A percentile compares a stretch with the other conserved stretches of the same genome.
Evolutionary conservation across 345 rosid genomes (phyloP).

Genomic region (Theobroma cacao): DNA sequence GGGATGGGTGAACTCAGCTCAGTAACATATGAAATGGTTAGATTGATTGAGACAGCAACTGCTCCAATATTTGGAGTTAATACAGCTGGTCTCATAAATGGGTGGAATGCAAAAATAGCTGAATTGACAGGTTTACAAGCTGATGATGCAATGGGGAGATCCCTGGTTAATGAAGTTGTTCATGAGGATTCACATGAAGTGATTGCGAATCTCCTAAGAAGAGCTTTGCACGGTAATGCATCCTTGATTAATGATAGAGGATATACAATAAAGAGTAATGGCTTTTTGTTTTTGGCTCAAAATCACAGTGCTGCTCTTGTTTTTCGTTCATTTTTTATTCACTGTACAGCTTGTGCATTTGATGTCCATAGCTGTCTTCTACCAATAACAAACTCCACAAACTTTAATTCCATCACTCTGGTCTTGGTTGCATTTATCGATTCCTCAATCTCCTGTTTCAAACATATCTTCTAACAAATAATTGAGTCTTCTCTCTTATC

Average conservation of each 20-base stretch:
- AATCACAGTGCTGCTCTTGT: background rate
- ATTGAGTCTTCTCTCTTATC: background rate
- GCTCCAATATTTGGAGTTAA: slow-evolving; percentile 88
- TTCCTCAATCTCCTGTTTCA: background rate
- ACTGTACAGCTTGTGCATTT: background rate
- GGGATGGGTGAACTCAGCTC: slow-evolving; percentile 59
- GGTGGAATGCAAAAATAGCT: slow-evolving; percentile 76
- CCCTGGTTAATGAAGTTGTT: slow-evolving; percentile 60
- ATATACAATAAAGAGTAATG: background rate
- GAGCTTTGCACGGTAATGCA: slow-evolving; percentile 66
- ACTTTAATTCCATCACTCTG: background rate
- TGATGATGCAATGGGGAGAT: slow-evolving; percentile 69
- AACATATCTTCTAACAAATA: background rate
- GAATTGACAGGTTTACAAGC: slow-evolving; percentile 69
- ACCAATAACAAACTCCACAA: background rate
- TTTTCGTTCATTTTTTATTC: background rate
- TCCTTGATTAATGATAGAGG: background rate
- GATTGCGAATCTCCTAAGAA: slow-evolving; percentile 46
- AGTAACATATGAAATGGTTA: slow-evolving; percentile 82
- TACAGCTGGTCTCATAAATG: slow-evolving; percentile 66
- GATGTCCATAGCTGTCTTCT: background rate
- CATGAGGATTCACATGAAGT: slow-evolving; percentile 50
- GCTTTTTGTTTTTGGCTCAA: background rate
- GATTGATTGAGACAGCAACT: slow-evolving; percentile 80
- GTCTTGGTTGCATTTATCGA: background rate